Evolutionary conservation across 495 filamentous ascomycete genomes (phyloP).

Genomic region (Tuber melanosporum): DNA sequence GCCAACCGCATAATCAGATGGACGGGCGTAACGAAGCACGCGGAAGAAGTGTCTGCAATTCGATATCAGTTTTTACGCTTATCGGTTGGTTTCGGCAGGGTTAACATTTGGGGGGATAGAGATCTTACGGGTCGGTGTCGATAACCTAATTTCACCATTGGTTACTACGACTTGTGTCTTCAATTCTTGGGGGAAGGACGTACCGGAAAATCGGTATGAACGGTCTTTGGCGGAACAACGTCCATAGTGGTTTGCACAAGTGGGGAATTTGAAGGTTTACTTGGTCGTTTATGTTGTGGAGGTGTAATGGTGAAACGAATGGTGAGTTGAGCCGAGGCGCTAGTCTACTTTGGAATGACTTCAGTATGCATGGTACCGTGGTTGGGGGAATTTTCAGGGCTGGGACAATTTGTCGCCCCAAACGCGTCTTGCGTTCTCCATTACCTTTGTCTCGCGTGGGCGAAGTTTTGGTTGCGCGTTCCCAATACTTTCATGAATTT

Average conservation of each 20-base stretch:
- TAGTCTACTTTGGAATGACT: slow-evolving; percentile 21
- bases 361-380: slow-evolving; percentile 9
- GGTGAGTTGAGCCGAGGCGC: slow-evolving; percentile 15
- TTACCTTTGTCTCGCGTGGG: slow-evolving; percentile 10
- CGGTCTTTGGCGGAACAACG: slow-evolving; percentile 62
- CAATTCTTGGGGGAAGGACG: slow-evolving; percentile 38
- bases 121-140: slow-evolving; percentile 88
- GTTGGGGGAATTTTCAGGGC: slow-evolving; percentile 8
- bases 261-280: slow-evolving; percentile 13
- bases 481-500: background rate
- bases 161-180: slow-evolving; percentile 15
- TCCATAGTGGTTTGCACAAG: slow-evolving; percentile 20
- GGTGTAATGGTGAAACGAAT: slow-evolving; percentile 18
- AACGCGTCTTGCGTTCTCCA: slow-evolving; percentile 37
- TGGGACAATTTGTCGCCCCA: background rate
- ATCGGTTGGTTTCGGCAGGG: slow-evolving; percentile 16
- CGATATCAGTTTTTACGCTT: slow-evolving; percentile 28
- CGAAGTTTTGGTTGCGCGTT: background rate
- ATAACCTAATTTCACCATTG: slow-evolving; percentile 62
- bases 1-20: slow-evolving; percentile 70
- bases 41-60: slow-evolving; percentile 73
- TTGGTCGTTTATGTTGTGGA: slow-evolving; percentile 23
- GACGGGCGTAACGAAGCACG: slow-evolving; percentile 76
- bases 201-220: slow-evolving; percentile 75
- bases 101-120: slow-evolving; percentile 6